phyloP scores from a whole-genome alignment of 2,329 filamentous ascomycete species.

The Chalaropsis thielavioides region DNA sequence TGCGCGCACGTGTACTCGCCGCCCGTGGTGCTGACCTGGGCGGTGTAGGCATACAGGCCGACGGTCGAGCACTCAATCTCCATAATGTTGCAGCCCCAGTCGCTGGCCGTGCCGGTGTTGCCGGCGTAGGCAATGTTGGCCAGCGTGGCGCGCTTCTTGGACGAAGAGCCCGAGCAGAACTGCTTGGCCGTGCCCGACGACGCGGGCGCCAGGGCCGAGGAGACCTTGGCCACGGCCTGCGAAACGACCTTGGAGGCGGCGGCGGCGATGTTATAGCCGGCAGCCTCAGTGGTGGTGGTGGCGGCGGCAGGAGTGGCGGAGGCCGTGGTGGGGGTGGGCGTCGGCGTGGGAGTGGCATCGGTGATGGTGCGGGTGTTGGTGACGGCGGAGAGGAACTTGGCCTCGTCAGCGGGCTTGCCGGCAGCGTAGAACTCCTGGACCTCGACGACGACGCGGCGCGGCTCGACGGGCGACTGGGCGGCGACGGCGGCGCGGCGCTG shows the following conservation, averaged over 20 bases:
- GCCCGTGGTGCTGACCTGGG: slow-evolving; percentile 29
- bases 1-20: slow-evolving; percentile 28
- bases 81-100: slow-evolving; percentile 41
- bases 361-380: slow-evolving; percentile 20
- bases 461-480: slow-evolving; percentile 17
- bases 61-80: slow-evolving; percentile 26
- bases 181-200: slow-evolving; percentile 17
- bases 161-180: slow-evolving; percentile 26
- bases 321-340: slow-evolving; percentile 17
- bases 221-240: slow-evolving; percentile 23
- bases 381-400: background rate
- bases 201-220: slow-evolving; percentile 22
- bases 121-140: slow-evolving; percentile 34
- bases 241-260: background rate
- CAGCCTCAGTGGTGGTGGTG: background rate
- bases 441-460: slow-evolving; percentile 6
- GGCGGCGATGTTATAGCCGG: slow-evolving; percentile 2
- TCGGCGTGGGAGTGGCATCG: slow-evolving; percentile 19
- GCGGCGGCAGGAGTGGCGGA: slow-evolving; percentile 15
- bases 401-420: slow-evolving; percentile 23
- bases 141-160: slow-evolving; percentile 33
- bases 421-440: slow-evolving; percentile 24
- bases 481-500: slow-evolving; percentile 23
- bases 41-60: slow-evolving; percentile 31
- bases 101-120: slow-evolving; percentile 30